Percentiles rank a stretch among this genome's conserved stretches.
phyloP scores from a whole-genome alignment of 495 filamentous ascomycete species.

The Bacidia rubella region DNA sequence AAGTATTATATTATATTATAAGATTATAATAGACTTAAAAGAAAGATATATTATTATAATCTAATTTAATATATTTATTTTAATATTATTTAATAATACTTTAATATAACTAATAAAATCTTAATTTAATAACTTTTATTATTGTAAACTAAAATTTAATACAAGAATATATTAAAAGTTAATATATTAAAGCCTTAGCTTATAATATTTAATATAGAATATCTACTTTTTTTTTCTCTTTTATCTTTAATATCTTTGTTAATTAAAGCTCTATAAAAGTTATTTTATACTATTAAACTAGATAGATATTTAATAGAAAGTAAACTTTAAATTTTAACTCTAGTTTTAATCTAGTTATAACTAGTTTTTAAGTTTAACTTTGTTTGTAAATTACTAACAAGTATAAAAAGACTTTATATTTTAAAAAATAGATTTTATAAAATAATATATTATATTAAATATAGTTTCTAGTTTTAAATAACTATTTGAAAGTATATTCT shows the following conservation, averaged over 20 bases:
- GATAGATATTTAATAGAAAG: no score
- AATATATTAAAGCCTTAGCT: background rate
- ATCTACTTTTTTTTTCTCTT: no score
- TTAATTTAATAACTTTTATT: no score
- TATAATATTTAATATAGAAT: no score
- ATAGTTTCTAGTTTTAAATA: conserved; percentile 1
- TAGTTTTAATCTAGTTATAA: background rate
- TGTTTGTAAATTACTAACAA: background rate
- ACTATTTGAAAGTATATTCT: background rate
- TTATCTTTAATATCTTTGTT: no score
- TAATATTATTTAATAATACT: background rate
- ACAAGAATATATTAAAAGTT: no score
- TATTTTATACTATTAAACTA: no score
- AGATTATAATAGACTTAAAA: no score
- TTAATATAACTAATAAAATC: no score
- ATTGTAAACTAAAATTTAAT: conserved; percentile 1
- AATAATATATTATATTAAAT: background rate
- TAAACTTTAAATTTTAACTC: background rate
- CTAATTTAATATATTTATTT: background rate
- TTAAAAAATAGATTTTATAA: conserved; percentile 5
- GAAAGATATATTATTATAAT: background rate
- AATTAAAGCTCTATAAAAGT: no score
- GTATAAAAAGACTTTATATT: background rate
- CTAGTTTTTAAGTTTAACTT: background rate
- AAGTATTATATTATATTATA: conserved; percentile 3